phyloP scores from a whole-genome alignment of 768 basidiomycete species.

The Daedaleopsis sinensis region DNA sequence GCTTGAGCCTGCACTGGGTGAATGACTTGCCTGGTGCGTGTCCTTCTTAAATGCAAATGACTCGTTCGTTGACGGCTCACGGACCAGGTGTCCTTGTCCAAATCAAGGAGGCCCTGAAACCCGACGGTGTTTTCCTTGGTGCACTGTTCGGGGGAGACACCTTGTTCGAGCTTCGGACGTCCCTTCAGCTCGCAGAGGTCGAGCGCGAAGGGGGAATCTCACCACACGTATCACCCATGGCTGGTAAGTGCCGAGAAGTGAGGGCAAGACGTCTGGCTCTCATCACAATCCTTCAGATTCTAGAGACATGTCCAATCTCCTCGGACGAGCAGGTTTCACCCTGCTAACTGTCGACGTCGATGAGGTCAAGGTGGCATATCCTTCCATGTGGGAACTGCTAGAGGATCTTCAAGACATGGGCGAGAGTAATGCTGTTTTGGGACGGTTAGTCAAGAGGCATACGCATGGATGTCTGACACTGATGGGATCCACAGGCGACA shows the following conservation, averaged over 20 bases:
- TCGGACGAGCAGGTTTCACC: conserved; percentile 91
- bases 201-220: conserved; percentile 96
- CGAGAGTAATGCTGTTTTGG: conserved; percentile 89
- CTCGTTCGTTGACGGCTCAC: not conserved
- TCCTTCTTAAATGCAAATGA: no score
- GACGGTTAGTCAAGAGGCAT: conserved; percentile 53
- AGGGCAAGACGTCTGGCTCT: not conserved
- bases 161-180: conserved; percentile 92
- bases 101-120: conserved; percentile 79
- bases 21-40: conserved; percentile 90
- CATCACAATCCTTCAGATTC: conserved; percentile 60
- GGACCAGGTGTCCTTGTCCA: conserved; percentile 78
- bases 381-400: conserved; percentile 94
- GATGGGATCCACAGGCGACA: conserved; percentile 52
- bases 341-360: conserved; percentile 94
- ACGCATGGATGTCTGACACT: no score
- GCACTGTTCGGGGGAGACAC: conserved; percentile 97
- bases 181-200: conserved; percentile 90
- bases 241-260: conserved; percentile 54
- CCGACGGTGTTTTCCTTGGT: conserved; percentile 93
- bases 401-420: conserved; percentile 97
- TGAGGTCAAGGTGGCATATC: conserved; percentile 88
- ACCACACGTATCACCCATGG: conserved; percentile 98
- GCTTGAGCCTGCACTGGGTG: conserved; percentile 93
- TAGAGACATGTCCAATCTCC: conserved; percentile 88